Evolutionary conservation across 805 yeast genomes (phyloP).

Genomic region (Kregervanrija pseudodelftensis): DNA sequence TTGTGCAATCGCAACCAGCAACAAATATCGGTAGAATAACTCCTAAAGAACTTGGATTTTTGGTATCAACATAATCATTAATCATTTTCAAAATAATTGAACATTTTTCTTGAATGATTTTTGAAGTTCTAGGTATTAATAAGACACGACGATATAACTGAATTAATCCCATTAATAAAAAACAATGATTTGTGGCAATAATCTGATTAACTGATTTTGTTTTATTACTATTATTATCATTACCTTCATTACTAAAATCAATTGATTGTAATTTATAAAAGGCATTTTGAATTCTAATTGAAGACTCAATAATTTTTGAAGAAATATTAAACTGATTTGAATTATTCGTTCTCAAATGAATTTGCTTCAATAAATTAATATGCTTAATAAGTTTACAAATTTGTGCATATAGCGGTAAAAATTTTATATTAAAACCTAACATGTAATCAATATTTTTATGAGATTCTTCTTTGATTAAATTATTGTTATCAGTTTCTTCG

Average conservation of each 20-base stretch:
- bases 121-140: conserved; percentile 36
- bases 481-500: conserved; percentile 9
- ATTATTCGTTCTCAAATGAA: conserved; percentile 2
- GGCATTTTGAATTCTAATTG: conserved; percentile 33
- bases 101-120: conserved; percentile 42
- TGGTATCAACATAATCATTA: conserved; percentile 33
- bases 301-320: conserved; percentile 21
- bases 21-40: conserved; percentile 48
- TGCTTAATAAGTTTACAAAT: conserved; percentile 35
- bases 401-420: conserved; percentile 51
- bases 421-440: conserved; percentile 58
- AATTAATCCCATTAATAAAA: conserved; percentile 45
- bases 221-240: conserved; percentile 5
- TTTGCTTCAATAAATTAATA: conserved; percentile 14
- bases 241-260: conserved; percentile 3
- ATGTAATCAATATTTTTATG: conserved; percentile 49
- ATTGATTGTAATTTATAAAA: conserved; percentile 23
- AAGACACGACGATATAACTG: conserved; percentile 53
- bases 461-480: conserved; percentile 19
- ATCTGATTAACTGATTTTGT: conserved; percentile 20
- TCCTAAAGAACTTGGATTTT: conserved; percentile 48
- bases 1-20: conserved; percentile 50
- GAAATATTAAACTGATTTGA: background rate
- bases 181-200: conserved; percentile 44
- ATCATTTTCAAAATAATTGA: conserved; percentile 32